Percentiles rank a stretch among this genome's conserved stretches.
phyloP scores from a whole-genome alignment of 352 stramenopile genomes.

The Phytophthora fragariaefolia region DNA sequence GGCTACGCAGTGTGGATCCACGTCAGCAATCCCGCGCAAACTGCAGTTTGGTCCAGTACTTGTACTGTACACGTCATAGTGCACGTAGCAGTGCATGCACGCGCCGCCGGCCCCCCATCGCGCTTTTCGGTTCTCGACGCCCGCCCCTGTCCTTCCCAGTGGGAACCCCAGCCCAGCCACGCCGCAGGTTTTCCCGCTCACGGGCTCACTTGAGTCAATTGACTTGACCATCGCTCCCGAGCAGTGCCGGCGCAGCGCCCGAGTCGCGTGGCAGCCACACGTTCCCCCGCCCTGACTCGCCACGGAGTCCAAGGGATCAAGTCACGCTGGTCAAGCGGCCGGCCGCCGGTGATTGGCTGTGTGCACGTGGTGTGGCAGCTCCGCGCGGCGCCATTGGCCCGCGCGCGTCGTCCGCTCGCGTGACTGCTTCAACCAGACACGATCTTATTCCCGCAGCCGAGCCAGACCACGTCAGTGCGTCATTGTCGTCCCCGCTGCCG shows the following conservation, averaged over 20 bases:
- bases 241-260: not conserved
- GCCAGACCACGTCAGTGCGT: slow-evolving; percentile 16
- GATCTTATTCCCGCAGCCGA: slow-evolving; percentile 34
- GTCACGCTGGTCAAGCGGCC: not conserved
- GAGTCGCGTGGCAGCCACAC: not conserved
- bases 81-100: too few relatives aligned
- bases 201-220: not conserved
- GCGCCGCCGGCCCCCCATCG: not conserved
- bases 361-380: slow-evolving; percentile 18
- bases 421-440: slow-evolving; percentile 27
- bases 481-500: slow-evolving; percentile 23
- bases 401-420: slow-evolving; percentile 9
- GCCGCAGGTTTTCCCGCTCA: too few relatives aligned
- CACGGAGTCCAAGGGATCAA: too few relatives aligned
- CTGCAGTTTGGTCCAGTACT: not conserved
- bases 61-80: not conserved
- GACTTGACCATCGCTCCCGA: too few relatives aligned
- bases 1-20: too few relatives aligned
- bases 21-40: not conserved
- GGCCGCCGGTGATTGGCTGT: slow-evolving; percentile 11
- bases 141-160: not conserved
- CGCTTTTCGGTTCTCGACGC: slow-evolving; percentile 6
- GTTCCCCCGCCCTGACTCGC: not conserved
- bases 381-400: slow-evolving; percentile 8
- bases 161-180: not conserved